A percentile compares a stretch with the other conserved stretches of the same genome.
These are phyloP conservation scores for Medicago arabica DNA, from an alignment of 306 rosid species.

Conservation along the genomic window DNA sequence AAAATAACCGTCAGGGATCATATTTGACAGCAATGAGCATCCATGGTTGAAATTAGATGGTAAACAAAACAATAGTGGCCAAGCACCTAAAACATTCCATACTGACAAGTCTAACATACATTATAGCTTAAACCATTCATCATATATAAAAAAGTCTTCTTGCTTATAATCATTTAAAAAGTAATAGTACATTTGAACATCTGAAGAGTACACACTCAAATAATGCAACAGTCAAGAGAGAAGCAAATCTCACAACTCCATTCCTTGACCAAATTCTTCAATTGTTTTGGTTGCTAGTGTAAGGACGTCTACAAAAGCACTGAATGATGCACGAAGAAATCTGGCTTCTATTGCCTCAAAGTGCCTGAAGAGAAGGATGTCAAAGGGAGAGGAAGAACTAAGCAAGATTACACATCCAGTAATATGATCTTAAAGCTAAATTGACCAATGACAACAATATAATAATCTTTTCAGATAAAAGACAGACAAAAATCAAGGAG, in stretches of 20 bases:
- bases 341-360: slow-evolving; percentile 94
- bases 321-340: slow-evolving; percentile 90
- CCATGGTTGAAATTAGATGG: background rate
- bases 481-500: slow-evolving; percentile 18
- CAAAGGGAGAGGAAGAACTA: background rate
- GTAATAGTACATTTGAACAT: slow-evolving; percentile 1
- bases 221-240: slow-evolving; percentile 2
- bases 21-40: too few relatives aligned
- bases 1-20: too few relatives aligned
- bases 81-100: background rate
- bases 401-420: background rate
- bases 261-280: slow-evolving; percentile 82
- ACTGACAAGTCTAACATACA: background rate
- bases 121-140: background rate
- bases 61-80: background rate
- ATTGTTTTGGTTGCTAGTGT: slow-evolving; percentile 80
- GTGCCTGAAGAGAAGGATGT: slow-evolving; percentile 57
- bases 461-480: background rate
- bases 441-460: slow-evolving; percentile 14
- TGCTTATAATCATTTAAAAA: background rate
- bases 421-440: background rate
- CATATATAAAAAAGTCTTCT: slow-evolving; percentile 5
- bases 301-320: slow-evolving; percentile 81
- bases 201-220: background rate
- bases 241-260: slow-evolving; percentile 54